Evolutionary conservation across 768 basidiomycete species (phyloP).

Genomic region (Roridomyces roridus): DNA sequence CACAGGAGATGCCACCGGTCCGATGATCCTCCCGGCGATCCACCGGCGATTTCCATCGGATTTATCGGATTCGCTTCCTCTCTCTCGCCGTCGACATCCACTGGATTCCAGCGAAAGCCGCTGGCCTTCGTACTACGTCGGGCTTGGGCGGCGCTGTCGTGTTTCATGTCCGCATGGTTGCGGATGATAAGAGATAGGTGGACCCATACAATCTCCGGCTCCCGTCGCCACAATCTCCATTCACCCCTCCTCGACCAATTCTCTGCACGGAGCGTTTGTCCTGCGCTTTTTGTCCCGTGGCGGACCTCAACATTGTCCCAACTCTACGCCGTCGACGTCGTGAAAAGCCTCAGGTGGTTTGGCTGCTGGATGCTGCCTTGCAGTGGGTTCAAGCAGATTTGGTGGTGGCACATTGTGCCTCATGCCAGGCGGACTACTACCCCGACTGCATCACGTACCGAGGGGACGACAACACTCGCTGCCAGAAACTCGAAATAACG

Average conservation of each 20-base stretch:
- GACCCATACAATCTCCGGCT: background rate
- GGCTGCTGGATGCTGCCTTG: background rate
- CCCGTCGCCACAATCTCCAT: background rate
- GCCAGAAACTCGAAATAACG: slow-evolving; percentile 20
- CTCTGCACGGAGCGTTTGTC: slow-evolving; percentile 5
- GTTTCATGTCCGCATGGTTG: too few species aligned
- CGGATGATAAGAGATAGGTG: background rate
- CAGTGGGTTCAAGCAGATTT: slow-evolving; percentile 13
- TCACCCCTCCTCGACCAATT: background rate
- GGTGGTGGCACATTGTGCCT: slow-evolving; percentile 14
- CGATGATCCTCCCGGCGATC: too few species aligned
- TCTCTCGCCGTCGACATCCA: too few species aligned
- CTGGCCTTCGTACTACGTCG: too few species aligned
- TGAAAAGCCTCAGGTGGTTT: slow-evolving; percentile 1
- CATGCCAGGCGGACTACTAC: slow-evolving; percentile 25
- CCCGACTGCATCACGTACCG: slow-evolving; percentile 26
- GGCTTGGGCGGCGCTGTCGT: too few species aligned
- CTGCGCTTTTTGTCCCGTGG: slow-evolving; percentile 13
- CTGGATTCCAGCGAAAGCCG: too few species aligned
- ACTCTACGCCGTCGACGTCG: slow-evolving; percentile 8
- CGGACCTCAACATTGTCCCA: slow-evolving; percentile 9
- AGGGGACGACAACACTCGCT: background rate
- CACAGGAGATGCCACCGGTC: too few species aligned
- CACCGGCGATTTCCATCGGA: too few species aligned
- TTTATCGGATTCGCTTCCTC: too few species aligned